Evolutionary conservation across 2,329 filamentous ascomycete genomes (phyloP), one percentile per base, ranked within the genome.

Genomic region (Fusarium palustre): DNA sequence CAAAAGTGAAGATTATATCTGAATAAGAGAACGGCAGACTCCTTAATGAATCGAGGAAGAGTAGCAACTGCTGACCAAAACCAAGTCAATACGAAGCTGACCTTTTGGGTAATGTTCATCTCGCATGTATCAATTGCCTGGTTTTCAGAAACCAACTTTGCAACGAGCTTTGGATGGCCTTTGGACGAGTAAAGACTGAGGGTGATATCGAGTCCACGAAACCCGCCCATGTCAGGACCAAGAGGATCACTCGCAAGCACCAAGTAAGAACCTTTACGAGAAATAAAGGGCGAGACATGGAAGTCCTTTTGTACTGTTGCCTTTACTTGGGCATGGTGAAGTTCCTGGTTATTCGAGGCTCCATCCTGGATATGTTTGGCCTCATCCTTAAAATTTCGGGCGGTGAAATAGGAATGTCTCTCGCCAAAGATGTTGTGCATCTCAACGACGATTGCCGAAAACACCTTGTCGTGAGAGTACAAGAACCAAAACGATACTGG

Each of bases 401-500:
- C 54, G 8, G 78, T 66, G 3, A 80, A 55, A 54, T 78, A 79
- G 10, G 74, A 66, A 5, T 90, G 86, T 52, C 90, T 84, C 77
- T 94, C 91, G 49, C 87, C 90, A 74, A 92, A 93, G 0, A 90
- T 92, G 71, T 93, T 93, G 78, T 92, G 92, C 46, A 93, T 90
- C 76, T 94, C 91, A 1, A 92, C 75, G 2, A 94, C 83, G 79
- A 93, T 88, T 57, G 88, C 88, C 25, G 82, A 85, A 16, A 94
- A 81, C 8, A 84, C 78, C 59, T 85, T 85, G 11, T 86, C 78
- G 1, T 78, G 69, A 15, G 88, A 85, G 75, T 94, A 94, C 4
- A 94, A 84, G 69, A 93, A 93, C 90, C 91, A 94, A 72, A 94
- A 92, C 0, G 91, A 93, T 4, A 91, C 89, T 0, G 91, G 91